Percentiles rank a stretch among this genome's conserved stretches.
phyloP scores from a whole-genome alignment of 2,329 filamentous ascomycete species.

The Sporothrix mexicana region DNA sequence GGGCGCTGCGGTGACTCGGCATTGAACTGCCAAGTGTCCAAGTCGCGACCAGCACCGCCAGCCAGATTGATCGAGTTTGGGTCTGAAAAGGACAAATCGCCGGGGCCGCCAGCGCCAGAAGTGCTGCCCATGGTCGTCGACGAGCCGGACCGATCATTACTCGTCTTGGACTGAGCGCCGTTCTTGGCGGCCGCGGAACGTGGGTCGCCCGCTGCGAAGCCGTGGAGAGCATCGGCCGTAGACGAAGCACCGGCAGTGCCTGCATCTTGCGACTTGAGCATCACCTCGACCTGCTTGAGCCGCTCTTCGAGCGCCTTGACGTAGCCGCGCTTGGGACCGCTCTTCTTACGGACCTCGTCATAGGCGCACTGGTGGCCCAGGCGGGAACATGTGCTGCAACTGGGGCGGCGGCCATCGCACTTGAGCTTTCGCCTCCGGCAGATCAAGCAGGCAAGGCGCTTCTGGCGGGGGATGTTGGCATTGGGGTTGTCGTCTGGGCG shows the following conservation, averaged over 20 bases:
- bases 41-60: constrained; percentile 51
- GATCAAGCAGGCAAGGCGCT: constrained; percentile 92
- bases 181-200: constrained; percentile 38
- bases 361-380: constrained; percentile 87
- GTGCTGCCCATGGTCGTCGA: constrained; percentile 17
- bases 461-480: constrained; percentile 73
- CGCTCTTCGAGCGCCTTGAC: constrained; percentile 93
- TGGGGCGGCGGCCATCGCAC: constrained; percentile 84
- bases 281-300: constrained; percentile 89
- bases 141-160: constrained; percentile 11
- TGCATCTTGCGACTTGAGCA: constrained; percentile 78
- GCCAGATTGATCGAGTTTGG: constrained; percentile 52
- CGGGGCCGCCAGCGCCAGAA: constrained; percentile 39
- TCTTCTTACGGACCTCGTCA: constrained; percentile 91
- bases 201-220: constrained; percentile 52
- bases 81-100: constrained; percentile 53
- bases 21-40: constrained; percentile 62
- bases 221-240: constrained; percentile 50
- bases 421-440: constrained; percentile 91
- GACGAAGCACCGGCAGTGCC: constrained; percentile 32
- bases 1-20: constrained; percentile 58
- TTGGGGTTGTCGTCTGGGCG: constrained; percentile 49
- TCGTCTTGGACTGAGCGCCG: not conserved
- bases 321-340: constrained; percentile 91
- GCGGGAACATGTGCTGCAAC: constrained; percentile 87